phyloP scores from a whole-genome alignment of 768 basidiomycete species.

The Collybiopsis confluens region DNA sequence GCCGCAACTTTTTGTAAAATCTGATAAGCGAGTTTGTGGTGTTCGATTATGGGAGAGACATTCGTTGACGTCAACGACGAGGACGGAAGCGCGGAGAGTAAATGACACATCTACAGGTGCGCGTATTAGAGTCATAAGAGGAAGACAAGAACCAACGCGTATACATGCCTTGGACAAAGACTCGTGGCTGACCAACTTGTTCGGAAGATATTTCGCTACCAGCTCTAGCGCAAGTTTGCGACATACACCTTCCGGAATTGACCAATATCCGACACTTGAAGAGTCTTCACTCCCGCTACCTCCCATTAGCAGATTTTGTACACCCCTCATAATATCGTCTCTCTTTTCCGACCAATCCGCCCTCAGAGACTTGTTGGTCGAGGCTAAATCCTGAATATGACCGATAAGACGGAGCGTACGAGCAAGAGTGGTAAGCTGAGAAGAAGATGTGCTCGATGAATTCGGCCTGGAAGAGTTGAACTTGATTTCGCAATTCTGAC shows the following conservation, averaged over 20 bases:
- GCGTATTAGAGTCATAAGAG: background rate
- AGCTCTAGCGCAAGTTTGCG: conserved; percentile 66
- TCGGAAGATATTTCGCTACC: conserved; percentile 56
- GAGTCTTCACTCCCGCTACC: too few species aligned
- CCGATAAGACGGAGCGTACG: conserved; percentile 67
- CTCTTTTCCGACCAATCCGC: conserved; percentile 64
- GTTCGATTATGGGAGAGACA: conserved; percentile 26
- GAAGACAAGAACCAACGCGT: background rate
- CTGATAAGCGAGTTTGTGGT: conserved; percentile 72
- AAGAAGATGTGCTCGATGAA: background rate
- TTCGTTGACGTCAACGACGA: conserved; percentile 29
- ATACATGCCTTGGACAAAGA: conserved; percentile 58
- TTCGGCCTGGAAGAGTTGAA: background rate
- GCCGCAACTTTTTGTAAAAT: conserved; percentile 66
- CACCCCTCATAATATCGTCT: conserved; percentile 45
- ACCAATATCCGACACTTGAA: background rate
- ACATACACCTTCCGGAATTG: conserved; percentile 58
- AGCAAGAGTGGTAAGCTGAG: conserved; percentile 51
- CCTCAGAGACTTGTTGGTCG: conserved; percentile 70
- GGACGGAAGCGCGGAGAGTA: conserved; percentile 37
- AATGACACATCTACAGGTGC: conserved; percentile 64
- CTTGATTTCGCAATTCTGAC: conserved; percentile 46
- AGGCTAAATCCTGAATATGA: conserved; percentile 62
- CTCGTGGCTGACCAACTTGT: conserved; percentile 54
- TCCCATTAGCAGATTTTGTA: conserved; percentile 44